Evolutionary conservation across 441 rosid genomes (phyloP).

Genomic region (Syzygium syzygioides): DNA sequence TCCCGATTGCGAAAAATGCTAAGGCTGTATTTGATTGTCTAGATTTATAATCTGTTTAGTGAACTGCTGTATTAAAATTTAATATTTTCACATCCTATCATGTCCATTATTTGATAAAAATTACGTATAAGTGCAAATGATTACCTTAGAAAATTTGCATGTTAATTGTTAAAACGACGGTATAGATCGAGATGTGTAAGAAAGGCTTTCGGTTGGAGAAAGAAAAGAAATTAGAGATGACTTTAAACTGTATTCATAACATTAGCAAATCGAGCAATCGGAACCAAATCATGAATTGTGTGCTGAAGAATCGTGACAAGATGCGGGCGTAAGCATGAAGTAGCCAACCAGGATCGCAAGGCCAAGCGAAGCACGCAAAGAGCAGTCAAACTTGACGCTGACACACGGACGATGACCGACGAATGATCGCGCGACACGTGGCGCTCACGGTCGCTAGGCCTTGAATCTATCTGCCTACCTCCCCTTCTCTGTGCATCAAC

Average conservation of each 20-base stretch:
- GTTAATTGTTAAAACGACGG: background rate
- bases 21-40: rapidly evolving
- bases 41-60: background rate
- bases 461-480: background rate
- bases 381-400: background rate
- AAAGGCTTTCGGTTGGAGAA: background rate
- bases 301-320: background rate
- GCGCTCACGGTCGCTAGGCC: background rate
- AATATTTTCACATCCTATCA: background rate
- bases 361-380: background rate
- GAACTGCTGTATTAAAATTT: background rate
- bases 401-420: background rate
- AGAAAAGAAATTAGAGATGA: background rate
- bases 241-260: background rate
- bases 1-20: background rate
- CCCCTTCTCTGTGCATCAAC: background rate
- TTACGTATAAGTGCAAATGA: background rate
- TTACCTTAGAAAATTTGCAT: background rate
- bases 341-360: background rate
- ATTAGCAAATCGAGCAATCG: background rate
- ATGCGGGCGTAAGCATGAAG: background rate
- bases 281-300: background rate
- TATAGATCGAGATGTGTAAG: background rate
- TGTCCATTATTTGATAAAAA: background rate
- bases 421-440: background rate